Evolutionary conservation across 2,329 filamentous ascomycete genomes (phyloP), one percentile per base, ranked within the genome.

Genomic region (Fusarium sp.): DNA sequence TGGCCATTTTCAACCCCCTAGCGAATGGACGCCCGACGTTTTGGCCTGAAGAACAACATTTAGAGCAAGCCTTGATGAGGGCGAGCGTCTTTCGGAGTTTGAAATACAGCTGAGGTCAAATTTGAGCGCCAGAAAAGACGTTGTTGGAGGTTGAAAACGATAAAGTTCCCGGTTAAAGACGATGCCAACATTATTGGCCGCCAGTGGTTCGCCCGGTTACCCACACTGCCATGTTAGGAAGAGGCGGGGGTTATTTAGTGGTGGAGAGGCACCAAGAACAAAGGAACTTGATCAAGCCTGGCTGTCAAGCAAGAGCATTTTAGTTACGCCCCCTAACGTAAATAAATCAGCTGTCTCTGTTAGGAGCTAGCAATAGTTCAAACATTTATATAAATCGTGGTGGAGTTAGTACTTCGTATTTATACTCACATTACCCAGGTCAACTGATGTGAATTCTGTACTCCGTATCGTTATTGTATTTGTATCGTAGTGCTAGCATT

Each of bases 1-100:
- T 48, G 35, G 52, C 27, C 57, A 50, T 69, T 65, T 68, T 68
- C 66, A 68, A 69, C 45, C 65, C 65, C 66, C 66, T 49, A 43
- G 52, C 19, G 23, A 63, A 32, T 46, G 33, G 4, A 44, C 41
- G 44, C 30, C 48, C 44, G 43, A 44, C 20, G 22, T 27, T 54
- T 40, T 41, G 20, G 39, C 33, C 32, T n/a, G 40, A 4, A 30
- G 13, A 19, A 53, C 23, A n/a, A 20, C 60, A 57, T 69, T n/a
- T 19, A 50, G 45, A 25, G 19, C 32, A 19, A 32, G 37, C 19
- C 43, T 13, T 25, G 17, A 13, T 19, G 20, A 45, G 22, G 9
- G 19, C 9, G 10, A 44, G 15, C 27, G 25, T 19, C 25, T 52
- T 22, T 48, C 11, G 22, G 30, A 57, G 40, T 43, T 37, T 43